Evolutionary conservation across 164 flowering plant species (phyloP).

Genomic region (Taxillus chinensis): DNA sequence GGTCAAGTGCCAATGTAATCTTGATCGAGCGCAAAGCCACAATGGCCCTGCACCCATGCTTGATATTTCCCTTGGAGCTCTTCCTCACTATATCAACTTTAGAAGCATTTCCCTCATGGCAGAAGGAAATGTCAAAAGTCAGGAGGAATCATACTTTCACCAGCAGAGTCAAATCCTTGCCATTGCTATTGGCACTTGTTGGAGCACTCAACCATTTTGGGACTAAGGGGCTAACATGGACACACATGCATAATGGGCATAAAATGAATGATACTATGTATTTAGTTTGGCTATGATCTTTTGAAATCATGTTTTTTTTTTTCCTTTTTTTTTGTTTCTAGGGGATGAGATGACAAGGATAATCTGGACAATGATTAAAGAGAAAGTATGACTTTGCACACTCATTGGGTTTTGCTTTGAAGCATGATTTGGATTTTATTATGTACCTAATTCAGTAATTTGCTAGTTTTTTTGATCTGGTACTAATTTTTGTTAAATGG

Average conservation of each 20-base stretch:
- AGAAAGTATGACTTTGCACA: slow-evolving; percentile 40
- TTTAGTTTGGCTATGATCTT: not conserved
- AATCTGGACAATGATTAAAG: slow-evolving; percentile 85
- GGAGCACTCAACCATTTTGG: too few relatives aligned
- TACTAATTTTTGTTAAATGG: not conserved
- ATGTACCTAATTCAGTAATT: not conserved
- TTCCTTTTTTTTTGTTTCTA: slow-evolving; percentile 12
- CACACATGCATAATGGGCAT: not conserved
- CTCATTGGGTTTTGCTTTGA: not conserved
- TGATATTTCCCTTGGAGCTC: too few relatives aligned
- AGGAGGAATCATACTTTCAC: too few relatives aligned
- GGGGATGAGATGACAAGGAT: slow-evolving; percentile 97
- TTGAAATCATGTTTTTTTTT: not conserved
- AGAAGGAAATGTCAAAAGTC: too few relatives aligned
- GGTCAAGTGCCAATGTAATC: too few relatives aligned
- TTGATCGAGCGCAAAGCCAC: too few relatives aligned
- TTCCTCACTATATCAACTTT: too few relatives aligned
- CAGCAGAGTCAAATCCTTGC: too few relatives aligned
- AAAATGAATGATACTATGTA: not conserved
- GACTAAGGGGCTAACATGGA: too few relatives aligned
- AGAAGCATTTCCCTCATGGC: too few relatives aligned
- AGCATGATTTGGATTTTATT: not conserved
- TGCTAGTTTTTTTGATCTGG: slow-evolving; percentile 1
- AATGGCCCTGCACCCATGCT: too few relatives aligned
- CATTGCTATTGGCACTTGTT: too few relatives aligned